Percentiles rank a stretch among this genome's conserved stretches.
phyloP scores from a whole-genome alignment of 2,329 filamentous ascomycete species.

The Colletotrichum tropicicola region DNA sequence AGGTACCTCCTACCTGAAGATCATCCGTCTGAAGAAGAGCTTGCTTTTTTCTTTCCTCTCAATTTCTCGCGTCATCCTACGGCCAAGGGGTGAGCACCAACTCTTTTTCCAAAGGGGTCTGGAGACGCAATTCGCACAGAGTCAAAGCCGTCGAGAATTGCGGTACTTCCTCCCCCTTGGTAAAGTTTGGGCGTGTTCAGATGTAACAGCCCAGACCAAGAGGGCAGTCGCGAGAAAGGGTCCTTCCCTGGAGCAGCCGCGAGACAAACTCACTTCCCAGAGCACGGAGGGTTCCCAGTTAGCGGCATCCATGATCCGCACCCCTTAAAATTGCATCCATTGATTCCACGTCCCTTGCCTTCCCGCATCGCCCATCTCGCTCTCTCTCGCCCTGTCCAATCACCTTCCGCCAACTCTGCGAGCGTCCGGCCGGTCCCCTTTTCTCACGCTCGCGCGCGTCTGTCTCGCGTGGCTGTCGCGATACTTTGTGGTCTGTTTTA shows the following conservation, averaged over 20 bases:
- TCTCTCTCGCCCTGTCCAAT: neutral
- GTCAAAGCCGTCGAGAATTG: too few species aligned
- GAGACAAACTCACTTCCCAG: neutral
- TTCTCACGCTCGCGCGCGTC: slow-evolving; percentile 8
- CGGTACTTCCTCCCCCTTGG: neutral
- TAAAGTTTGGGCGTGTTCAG: neutral
- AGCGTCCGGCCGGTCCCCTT: neutral
- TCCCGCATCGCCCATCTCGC: neutral
- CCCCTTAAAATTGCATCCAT: slow-evolving; percentile 18
- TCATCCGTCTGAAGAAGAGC: slow-evolving; percentile 11
- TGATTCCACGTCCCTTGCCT: neutral
- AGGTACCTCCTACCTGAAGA: too few species aligned
- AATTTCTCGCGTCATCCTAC: neutral
- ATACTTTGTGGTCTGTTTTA: neutral
- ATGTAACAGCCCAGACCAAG: neutral
- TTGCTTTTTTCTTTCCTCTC: neutral
- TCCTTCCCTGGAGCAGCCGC: slow-evolving; percentile 10
- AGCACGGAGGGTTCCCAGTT: neutral
- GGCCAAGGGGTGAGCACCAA: neutral
- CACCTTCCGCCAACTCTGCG: neutral
- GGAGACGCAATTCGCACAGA: too few species aligned
- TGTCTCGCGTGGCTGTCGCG: slow-evolving; percentile 11
- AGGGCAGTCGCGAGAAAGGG: neutral
- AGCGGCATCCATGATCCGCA: too few species aligned
- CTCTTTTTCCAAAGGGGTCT: neutral